Evolutionary conservation across 306 rosid species (phyloP).

Genomic region (Cucurbita ficifolia): DNA sequence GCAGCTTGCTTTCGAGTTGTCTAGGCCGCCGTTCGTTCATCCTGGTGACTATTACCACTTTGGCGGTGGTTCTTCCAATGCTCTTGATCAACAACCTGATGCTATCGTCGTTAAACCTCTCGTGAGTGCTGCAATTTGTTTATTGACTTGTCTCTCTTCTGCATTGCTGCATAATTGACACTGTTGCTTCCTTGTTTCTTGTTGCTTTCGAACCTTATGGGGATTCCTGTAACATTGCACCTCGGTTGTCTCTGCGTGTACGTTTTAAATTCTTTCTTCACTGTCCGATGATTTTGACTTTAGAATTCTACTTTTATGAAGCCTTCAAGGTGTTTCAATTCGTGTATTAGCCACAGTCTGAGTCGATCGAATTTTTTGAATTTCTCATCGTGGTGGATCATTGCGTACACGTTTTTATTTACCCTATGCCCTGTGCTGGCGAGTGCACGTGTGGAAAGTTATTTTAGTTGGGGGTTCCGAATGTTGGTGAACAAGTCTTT

Average conservation of each 20-base stretch:
- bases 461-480: background rate
- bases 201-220: background rate
- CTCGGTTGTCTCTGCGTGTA: background rate
- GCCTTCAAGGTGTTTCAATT: background rate
- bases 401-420: background rate
- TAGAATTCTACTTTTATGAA: background rate
- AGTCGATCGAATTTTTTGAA: background rate
- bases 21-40: conserved; percentile 63
- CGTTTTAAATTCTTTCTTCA: background rate
- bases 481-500: background rate
- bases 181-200: background rate
- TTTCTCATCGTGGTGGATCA: background rate
- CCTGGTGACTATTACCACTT: conserved; percentile 65
- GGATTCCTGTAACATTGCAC: background rate
- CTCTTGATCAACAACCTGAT: conserved; percentile 47
- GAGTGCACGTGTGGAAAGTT: background rate
- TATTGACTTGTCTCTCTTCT: background rate
- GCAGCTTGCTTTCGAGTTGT: conserved; percentile 54
- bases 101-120: conserved; percentile 72
- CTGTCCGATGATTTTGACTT: background rate
- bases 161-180: conserved; percentile 3
- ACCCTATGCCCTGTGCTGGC: background rate
- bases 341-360: background rate
- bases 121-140: conserved; percentile 19
- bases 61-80: conserved; percentile 21